These are phyloP conservation scores for Ascochyta viciae-villosae DNA, from an alignment of 2,329 filamentous ascomycete species.

Conservation along the genomic window DNA sequence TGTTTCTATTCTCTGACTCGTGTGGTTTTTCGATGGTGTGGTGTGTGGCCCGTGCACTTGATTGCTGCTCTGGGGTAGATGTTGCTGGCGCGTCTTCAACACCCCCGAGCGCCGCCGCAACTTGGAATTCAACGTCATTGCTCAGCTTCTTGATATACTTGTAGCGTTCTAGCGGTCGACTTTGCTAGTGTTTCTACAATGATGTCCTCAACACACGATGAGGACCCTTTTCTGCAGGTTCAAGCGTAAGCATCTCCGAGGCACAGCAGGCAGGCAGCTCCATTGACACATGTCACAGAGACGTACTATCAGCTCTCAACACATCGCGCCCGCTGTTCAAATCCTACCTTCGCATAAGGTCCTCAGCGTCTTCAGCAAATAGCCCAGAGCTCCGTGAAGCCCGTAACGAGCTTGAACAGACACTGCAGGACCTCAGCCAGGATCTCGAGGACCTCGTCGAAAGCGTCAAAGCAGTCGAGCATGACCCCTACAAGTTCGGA, in stretches of 20 bases:
- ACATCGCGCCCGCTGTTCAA: conserved; percentile 86
- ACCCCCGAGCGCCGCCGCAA: conserved; percentile 18
- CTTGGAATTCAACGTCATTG: conserved; percentile 9
- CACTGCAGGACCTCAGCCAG: conserved; percentile 74
- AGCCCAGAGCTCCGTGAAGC: conserved; percentile 70
- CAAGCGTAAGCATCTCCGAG: conserved; percentile 49
- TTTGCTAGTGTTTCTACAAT: conserved; percentile 19
- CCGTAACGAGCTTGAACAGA: conserved; percentile 78
- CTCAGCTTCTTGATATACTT: neutral
- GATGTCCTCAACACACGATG: conserved; percentile 48
- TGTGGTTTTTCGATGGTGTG: conserved; percentile 14
- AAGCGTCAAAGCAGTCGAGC: conserved; percentile 86
- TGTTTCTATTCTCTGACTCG: conserved; percentile 14
- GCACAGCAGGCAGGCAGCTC: conserved; percentile 13
- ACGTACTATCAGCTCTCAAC: conserved; percentile 84
- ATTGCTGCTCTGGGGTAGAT: conserved; percentile 6
- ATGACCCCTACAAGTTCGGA: conserved; percentile 85
- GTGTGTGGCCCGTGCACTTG: conserved; percentile 19
- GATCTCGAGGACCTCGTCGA: conserved; percentile 89
- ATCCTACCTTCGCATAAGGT: conserved; percentile 94
- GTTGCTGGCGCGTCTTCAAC: conserved; percentile 4
- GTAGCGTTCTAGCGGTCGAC: neutral
- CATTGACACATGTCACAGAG: conserved; percentile 62
- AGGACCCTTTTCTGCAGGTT: conserved; percentile 60
- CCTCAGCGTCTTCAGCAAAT: conserved; percentile 72